phyloP scores from a whole-genome alignment of 352 stramenopile species.

The Globisporangium barbulae region DNA sequence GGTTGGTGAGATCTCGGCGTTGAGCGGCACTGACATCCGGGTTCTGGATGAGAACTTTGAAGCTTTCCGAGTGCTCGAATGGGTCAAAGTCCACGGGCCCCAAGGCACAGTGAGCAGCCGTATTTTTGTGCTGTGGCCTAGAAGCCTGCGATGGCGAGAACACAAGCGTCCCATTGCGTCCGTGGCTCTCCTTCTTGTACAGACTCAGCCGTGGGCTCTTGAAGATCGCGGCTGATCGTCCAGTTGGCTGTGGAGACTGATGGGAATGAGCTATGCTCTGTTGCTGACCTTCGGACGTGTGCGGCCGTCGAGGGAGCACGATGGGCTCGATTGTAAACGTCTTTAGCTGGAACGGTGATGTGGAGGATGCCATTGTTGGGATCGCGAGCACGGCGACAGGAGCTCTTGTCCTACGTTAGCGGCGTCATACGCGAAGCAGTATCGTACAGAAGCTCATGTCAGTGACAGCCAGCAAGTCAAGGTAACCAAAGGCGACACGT shows the following conservation, averaged over 20 bases:
- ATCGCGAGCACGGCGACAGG: not conserved
- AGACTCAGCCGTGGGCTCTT: not conserved
- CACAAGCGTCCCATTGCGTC: not conserved
- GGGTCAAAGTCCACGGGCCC: constrained; percentile 3
- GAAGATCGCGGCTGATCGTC: not conserved
- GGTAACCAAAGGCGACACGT: too few relatives aligned
- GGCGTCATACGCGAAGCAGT: not conserved
- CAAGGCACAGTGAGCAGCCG: not conserved
- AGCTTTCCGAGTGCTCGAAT: constrained; percentile 5
- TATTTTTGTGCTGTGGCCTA: not conserved
- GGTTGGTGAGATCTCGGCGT: not conserved
- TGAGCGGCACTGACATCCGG: not conserved
- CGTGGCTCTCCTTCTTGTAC: not conserved
- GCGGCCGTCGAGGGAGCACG: not conserved
- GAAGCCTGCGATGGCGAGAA: not conserved
- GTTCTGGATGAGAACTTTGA: not conserved
- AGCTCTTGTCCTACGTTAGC: not conserved
- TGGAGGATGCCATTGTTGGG: not conserved
- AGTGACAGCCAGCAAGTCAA: too few relatives aligned
- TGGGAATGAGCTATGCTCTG: not conserved
- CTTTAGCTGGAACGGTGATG: not conserved
- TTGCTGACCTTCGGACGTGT: constrained; percentile 4
- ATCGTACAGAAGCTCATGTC: not conserved
- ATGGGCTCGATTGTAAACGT: constrained; percentile 1
- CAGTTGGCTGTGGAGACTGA: not conserved